These are phyloP conservation scores for Fusarium redolens DNA, from an alignment of 2,329 filamentous ascomycete species.

Conservation along the genomic window DNA sequence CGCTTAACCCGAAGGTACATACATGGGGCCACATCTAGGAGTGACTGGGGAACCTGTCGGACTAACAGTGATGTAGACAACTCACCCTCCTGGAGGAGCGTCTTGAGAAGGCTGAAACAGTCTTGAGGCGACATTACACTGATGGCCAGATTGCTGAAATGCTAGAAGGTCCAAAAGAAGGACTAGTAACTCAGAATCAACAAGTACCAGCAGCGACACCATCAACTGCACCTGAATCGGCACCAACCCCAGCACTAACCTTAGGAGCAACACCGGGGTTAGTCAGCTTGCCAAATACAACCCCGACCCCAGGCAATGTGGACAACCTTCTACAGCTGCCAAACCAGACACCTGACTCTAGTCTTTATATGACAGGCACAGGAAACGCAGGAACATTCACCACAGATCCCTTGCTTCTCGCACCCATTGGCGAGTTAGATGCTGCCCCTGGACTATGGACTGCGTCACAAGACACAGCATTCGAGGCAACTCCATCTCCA, in stretches of 20 bases:
- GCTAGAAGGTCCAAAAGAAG: constrained; percentile 26
- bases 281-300: constrained; percentile 11
- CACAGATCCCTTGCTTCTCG: constrained; percentile 14
- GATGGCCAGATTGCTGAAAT: constrained; percentile 34
- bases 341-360: not conserved
- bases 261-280: constrained; percentile 2
- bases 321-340: constrained; percentile 22
- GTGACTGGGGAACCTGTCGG: not conserved
- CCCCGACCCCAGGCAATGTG: not conserved
- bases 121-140: constrained; percentile 33
- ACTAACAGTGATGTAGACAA: constrained; percentile 24
- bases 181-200: not conserved
- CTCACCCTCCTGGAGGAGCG: constrained; percentile 36
- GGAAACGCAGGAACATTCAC: constrained; percentile 9
- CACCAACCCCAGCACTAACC: constrained; percentile 3
- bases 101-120: constrained; percentile 35
- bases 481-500: not conserved
- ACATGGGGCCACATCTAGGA: not conserved
- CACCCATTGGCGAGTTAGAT: constrained; percentile 21
- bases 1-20: constrained; percentile 28
- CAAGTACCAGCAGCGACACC: not conserved
- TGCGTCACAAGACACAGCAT: not conserved
- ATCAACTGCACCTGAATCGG: not conserved
- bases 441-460: constrained; percentile 7
- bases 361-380: constrained; percentile 8